These are phyloP conservation scores for Allantophomopsis lycopodina DNA, from an alignment of 2,329 filamentous ascomycete genomes.

Conservation along the genomic window DNA sequence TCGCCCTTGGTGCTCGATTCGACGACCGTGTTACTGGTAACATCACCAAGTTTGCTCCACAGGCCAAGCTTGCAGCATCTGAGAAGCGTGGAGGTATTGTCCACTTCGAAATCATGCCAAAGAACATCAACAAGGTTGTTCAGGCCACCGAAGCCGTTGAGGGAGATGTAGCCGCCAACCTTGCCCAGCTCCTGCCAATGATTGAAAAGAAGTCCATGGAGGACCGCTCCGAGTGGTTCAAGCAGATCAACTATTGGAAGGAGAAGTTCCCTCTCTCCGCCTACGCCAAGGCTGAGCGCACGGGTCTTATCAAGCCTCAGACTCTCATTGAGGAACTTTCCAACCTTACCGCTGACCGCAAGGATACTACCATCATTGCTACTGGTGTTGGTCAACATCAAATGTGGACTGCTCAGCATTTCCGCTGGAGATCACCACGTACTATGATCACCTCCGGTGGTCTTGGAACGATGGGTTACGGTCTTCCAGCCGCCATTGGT, in stretches of 20 bases:
- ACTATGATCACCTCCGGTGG: constrained; percentile 96
- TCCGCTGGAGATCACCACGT: constrained; percentile 82
- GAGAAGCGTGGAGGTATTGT: constrained; percentile 88
- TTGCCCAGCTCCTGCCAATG: constrained; percentile 60
- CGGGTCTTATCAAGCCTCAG: constrained; percentile 87
- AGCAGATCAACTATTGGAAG: constrained; percentile 85
- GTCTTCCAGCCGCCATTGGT: constrained; percentile 86
- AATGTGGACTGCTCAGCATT: constrained; percentile 98
- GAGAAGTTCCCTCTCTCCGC: constrained; percentile 70
- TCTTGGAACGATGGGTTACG: constrained; percentile 91
- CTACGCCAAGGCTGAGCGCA: constrained; percentile 65
- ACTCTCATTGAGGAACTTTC: constrained; percentile 83
- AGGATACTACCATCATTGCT: constrained; percentile 74
- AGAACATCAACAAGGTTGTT: constrained; percentile 99
- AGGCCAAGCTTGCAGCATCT: constrained; percentile 69
- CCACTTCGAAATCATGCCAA: constrained; percentile 97
- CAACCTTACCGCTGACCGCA: constrained; percentile 65
- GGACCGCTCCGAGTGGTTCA: constrained; percentile 75
- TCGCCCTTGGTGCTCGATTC: constrained; percentile 86
- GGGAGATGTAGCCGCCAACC: constrained; percentile 75
- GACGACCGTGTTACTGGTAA: constrained; percentile 86
- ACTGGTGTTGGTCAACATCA: constrained; percentile 97
- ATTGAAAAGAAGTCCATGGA: constrained; percentile 46
- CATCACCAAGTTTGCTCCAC: constrained; percentile 77
- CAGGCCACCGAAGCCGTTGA: constrained; percentile 93